Conservation (phyloP, 2,329 filamentous ascomycete species). For the Teratosphaeria epicoccoides region DNA sequence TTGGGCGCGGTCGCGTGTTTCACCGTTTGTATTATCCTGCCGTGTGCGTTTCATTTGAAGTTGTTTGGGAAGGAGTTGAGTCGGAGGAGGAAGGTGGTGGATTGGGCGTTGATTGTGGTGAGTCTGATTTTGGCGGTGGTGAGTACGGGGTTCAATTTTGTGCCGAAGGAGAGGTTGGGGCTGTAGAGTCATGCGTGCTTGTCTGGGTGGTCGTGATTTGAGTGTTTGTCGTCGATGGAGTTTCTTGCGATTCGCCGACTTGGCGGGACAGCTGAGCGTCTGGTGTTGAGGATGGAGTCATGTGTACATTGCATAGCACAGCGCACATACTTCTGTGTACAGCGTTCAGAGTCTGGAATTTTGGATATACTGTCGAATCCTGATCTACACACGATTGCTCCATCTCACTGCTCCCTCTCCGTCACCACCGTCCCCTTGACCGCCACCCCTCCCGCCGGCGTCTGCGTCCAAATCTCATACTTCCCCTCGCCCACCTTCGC, state of each 20-base stretch:
- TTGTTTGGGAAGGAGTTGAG: slow-evolving; percentile 68
- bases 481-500: slow-evolving; percentile 36
- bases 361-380: too few relatives aligned
- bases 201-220: not conserved
- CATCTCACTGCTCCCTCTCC: slow-evolving; percentile 6
- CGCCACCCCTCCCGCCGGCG: slow-evolving; percentile 31
- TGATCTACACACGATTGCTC: not conserved
- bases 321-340: not conserved
- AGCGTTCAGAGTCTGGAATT: too few relatives aligned
- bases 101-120: slow-evolving; percentile 58
- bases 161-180: slow-evolving; percentile 53
- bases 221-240: too few relatives aligned
- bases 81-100: slow-evolving; percentile 50
- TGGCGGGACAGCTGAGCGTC: too few relatives aligned
- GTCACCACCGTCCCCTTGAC: slow-evolving; percentile 34
- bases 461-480: slow-evolving; percentile 33
- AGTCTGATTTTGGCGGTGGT: slow-evolving; percentile 61
- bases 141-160: slow-evolving; percentile 78
- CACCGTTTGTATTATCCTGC: slow-evolving; percentile 85
- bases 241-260: too few relatives aligned
- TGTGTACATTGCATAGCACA: not conserved
- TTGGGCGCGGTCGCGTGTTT: slow-evolving; percentile 87
- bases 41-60: slow-evolving; percentile 79
- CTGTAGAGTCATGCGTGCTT: not conserved
- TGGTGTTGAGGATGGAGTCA: too few relatives aligned